Evolutionary conservation across 2,329 filamentous ascomycete genomes (phyloP).

Genomic region (Aspergillus floridensis): DNA sequence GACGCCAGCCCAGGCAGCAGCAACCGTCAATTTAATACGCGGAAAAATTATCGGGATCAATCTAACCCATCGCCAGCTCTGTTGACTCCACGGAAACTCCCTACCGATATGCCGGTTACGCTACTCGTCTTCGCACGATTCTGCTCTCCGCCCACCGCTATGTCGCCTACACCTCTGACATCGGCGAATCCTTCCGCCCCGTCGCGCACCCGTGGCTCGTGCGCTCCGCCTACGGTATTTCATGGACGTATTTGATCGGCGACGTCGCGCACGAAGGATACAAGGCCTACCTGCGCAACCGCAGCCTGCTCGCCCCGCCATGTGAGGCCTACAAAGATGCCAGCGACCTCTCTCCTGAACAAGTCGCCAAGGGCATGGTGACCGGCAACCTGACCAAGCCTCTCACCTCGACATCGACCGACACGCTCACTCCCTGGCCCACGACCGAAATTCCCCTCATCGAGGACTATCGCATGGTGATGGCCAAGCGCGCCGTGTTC

Average conservation of each 20-base stretch:
- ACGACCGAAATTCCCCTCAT: constrained; percentile 63
- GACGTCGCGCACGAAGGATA: constrained; percentile 93
- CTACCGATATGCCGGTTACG: constrained; percentile 90
- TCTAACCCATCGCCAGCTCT: constrained; percentile 48
- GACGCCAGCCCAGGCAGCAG: background rate
- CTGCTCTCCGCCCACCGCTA: constrained; percentile 90
- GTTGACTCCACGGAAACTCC: constrained; percentile 80
- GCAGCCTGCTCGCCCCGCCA: constrained; percentile 68
- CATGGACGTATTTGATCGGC: constrained; percentile 87
- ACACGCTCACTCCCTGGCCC: constrained; percentile 35
- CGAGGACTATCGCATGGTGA: constrained; percentile 87
- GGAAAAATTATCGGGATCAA: constrained; percentile 1
- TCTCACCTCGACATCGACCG: constrained; percentile 13
- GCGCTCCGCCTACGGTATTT: constrained; percentile 79
- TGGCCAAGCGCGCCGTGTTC: constrained; percentile 87
- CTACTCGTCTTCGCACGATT: constrained; percentile 78
- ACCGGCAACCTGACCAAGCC: constrained; percentile 31
- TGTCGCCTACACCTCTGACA: constrained; percentile 93
- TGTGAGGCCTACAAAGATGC: constrained; percentile 49
- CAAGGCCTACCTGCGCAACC: constrained; percentile 88
- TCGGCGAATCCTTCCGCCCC: constrained; percentile 93
- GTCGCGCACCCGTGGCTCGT: constrained; percentile 84
- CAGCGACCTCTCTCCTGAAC: constrained; percentile 29
- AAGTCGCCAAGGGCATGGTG: constrained; percentile 36
- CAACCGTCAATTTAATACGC: background rate